Base-by-base conservation (phyloP, 495 filamentous ascomycete genomes). In the Barbatosphaeria neglecta region DNA sequence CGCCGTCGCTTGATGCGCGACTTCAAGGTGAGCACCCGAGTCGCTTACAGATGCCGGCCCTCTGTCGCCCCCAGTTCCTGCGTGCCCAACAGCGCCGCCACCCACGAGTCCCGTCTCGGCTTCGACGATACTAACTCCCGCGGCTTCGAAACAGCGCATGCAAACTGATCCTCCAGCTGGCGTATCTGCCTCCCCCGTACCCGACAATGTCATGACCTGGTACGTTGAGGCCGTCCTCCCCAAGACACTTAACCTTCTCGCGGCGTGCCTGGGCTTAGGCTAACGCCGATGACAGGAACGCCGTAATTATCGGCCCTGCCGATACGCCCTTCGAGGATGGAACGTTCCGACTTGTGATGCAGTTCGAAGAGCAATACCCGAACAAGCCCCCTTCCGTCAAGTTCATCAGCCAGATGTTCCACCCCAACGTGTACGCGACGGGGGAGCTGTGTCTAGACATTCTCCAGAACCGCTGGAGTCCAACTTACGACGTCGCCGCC, bases 161-260 rank as follows among this genome's bases (percentile, higher is more conserved):
- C 92, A 98, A 74, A 96, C 90, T 48, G 92, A 98, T 61, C 92
- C 92, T 57, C 92, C 92, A 7, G 93, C 90, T 50, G 92, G 92
- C 48, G 92, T 98, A 37, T 96, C 90, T 47, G 92, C 92, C 28
- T 96, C 92, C 28, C 92, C 92, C 1, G 85, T 98, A 18, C 86
- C 90, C 37, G 92, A 98, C 62, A 98, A 98, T 74, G 92, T 98
- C 37, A 97, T 98, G 92, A 96, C 89, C 43, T 98, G 92, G 92
- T 97, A 78, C 53, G 73, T 41, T 42, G 13, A 24, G 20, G 2
- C 20, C 39, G 46, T 51, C 33, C 45, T 43, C 44, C 45, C 28
- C 28, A 10, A 5, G 13, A 10, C 1, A 6, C 2, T 11, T n/a
- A 41, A n/a, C n/a, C n/a, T n/a, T n/a, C n/a, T n/a, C 10, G 39